Evolutionary conservation across 306 rosid genomes (phyloP).

Genomic region (Cercis canadensis): DNA sequence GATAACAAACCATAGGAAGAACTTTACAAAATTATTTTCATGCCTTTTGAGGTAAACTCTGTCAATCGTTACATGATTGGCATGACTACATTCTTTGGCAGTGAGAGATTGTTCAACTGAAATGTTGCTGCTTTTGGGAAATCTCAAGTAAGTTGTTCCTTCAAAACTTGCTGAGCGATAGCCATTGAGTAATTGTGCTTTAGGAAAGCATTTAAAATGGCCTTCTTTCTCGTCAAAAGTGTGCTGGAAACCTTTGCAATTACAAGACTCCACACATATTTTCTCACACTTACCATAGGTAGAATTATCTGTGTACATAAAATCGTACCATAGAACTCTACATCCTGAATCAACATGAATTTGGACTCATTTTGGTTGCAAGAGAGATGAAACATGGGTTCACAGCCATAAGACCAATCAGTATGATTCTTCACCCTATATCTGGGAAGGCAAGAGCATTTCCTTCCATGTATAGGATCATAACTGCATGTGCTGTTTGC

Average conservation of each 20-base stretch:
- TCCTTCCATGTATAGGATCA: constrained; percentile 7
- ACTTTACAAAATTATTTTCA: too few relatives aligned
- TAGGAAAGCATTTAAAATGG: constrained; percentile 24
- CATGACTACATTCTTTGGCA: too few relatives aligned
- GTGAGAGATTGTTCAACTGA: background rate
- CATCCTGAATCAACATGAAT: constrained; percentile 4
- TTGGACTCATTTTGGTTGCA: constrained; percentile 5
- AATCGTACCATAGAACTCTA: constrained; percentile 39
- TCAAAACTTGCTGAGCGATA: background rate
- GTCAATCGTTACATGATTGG: too few relatives aligned
- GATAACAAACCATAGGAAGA: too few relatives aligned
- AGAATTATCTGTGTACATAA: too few relatives aligned
- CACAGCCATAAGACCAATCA: constrained; percentile 41
- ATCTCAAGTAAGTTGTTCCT: constrained; percentile 33
- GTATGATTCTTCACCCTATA: background rate
- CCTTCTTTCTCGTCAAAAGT: background rate
- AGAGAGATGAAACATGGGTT: constrained; percentile 14
- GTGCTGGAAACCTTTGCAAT: too few relatives aligned
- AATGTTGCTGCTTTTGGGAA: constrained; percentile 13
- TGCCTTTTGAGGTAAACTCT: too few relatives aligned
- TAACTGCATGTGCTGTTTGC: too few relatives aligned
- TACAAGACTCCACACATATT: too few relatives aligned
- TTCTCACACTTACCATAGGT: too few relatives aligned
- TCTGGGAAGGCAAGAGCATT: constrained; percentile 35
- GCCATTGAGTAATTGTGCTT: constrained; percentile 40